These are phyloP conservation scores for Fraxinus baroniana DNA, from an alignment of 305 asterid genomes.

Conservation along the genomic window DNA sequence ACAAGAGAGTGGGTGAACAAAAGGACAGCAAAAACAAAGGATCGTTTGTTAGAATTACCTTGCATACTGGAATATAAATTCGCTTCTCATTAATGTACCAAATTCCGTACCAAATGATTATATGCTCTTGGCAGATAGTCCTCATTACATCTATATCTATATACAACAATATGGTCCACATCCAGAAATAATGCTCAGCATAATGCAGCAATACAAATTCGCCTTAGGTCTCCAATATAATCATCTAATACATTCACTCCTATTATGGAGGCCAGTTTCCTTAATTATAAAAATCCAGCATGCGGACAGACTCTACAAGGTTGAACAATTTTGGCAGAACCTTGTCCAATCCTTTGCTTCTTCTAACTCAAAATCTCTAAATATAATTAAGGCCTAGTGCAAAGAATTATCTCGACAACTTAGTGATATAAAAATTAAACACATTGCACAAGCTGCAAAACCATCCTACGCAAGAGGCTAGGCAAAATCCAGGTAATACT, in stretches of 20 bases:
- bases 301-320: neutral
- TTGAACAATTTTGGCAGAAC: neutral
- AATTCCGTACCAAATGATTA: neutral
- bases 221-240: neutral
- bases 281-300: neutral
- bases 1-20: neutral
- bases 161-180: neutral
- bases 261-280: neutral
- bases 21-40: neutral
- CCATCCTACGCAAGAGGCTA: neutral
- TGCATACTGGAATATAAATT: neutral
- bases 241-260: neutral
- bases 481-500: neutral
- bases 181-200: neutral
- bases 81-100: neutral
- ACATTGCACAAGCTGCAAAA: neutral
- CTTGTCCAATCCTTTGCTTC: neutral
- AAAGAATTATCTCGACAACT: neutral
- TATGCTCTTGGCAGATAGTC: neutral
- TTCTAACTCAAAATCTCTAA: neutral
- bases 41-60: neutral
- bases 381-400: neutral
- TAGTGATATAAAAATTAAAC: neutral
- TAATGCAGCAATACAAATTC: neutral
- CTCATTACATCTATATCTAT: neutral